Conservation (phyloP, 2,329 filamentous ascomycete species). For the Calcarisporium arbuscula region DNA sequence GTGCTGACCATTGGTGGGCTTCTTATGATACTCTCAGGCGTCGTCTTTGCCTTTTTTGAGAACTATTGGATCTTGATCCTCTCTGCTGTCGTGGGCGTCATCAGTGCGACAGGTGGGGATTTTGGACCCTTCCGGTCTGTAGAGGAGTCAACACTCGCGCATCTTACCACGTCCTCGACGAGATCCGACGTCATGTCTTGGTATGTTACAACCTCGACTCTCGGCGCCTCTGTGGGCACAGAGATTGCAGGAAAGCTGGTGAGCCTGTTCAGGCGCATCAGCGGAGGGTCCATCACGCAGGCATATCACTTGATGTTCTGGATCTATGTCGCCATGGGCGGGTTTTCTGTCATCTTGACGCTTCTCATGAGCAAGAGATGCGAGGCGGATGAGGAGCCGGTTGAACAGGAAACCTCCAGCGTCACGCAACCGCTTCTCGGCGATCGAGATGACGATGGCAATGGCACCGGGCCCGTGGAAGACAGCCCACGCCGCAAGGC, state of each 20-base stretch:
- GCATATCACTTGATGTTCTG: constrained; percentile 54
- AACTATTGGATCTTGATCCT: constrained; percentile 54
- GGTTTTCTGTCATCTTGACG: constrained; percentile 40
- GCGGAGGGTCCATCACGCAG: constrained; percentile 42
- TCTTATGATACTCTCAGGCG: constrained; percentile 51
- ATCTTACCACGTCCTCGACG: constrained; percentile 48
- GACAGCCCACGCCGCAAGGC: not conserved
- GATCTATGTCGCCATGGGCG: constrained; percentile 51
- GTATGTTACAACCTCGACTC: constrained; percentile 54
- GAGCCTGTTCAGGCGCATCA: constrained; percentile 35
- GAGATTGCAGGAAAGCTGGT: constrained; percentile 46
- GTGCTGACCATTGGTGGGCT: constrained; percentile 46
- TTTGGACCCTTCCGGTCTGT: constrained; percentile 63
- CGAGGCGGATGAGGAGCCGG: constrained; percentile 25
- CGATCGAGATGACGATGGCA: not conserved
- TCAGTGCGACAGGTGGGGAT: constrained; percentile 57
- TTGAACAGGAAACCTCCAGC: not conserved
- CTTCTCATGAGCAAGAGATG: constrained; percentile 42
- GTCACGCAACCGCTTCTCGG: not conserved
- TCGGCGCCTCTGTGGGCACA: constrained; percentile 49
- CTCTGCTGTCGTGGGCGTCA: constrained; percentile 54
- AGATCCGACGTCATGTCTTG: constrained; percentile 60
- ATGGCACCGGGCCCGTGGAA: no score
- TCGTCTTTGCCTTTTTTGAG: constrained; percentile 45
- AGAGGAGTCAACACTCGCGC: constrained; percentile 58